Evolutionary conservation across 163 green algal species (phyloP).

Genomic region (Scenedesmus sp.): DNA sequence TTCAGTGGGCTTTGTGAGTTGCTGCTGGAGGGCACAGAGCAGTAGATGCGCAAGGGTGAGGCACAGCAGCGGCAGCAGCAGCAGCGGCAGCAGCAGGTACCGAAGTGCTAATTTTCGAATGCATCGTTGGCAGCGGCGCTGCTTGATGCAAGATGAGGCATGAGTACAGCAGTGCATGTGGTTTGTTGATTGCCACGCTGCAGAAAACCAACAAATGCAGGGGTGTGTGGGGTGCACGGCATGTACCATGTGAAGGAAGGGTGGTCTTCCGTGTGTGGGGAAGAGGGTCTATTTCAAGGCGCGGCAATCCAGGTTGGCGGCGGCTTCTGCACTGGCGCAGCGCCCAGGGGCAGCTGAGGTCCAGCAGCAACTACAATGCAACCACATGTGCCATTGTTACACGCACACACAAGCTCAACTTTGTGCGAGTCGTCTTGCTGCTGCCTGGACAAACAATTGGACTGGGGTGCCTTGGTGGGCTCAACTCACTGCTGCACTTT

Average conservation of each 20-base stretch:
- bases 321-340: no score
- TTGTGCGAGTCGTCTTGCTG: neutral
- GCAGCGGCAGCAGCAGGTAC: neutral
- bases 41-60: neutral
- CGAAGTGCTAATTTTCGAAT: neutral
- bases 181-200: neutral
- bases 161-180: no score
- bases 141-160: neutral
- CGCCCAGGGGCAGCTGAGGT: no score
- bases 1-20: neutral
- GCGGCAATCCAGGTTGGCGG: no score
- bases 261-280: no score
- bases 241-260: neutral
- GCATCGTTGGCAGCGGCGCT: neutral
- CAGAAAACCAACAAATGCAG: conserved; percentile 1
- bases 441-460: neutral
- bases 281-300: no score
- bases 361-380: neutral
- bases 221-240: neutral
- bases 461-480: neutral
- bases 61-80: no score
- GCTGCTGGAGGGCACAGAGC: neutral
- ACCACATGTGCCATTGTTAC: neutral
- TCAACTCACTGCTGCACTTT: neutral
- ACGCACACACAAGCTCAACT: neutral